Evolutionary conservation across 441 rosid genomes (phyloP), one percentile per base, ranked within the genome.

Genomic region (Arabidopsis lyrata): DNA sequence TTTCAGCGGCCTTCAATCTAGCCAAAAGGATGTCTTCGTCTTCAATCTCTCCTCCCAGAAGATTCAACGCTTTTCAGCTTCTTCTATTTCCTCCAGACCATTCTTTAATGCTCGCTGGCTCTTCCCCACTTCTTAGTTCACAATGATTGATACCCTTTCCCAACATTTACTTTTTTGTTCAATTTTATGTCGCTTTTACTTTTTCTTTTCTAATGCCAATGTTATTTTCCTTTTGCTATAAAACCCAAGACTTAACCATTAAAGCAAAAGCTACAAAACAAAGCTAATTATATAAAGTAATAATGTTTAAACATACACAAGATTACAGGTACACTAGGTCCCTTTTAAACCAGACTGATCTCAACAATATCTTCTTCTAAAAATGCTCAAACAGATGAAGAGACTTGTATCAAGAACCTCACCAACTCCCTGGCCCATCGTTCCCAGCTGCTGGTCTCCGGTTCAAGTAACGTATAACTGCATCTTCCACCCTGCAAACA

Each of bases 401-500:
- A 36, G 66, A 75, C 74, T 75, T 52, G 75, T 7, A 45, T 48
- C 55, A 76, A n/a, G 54, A 7, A 20, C 66, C 65, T 87, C 84
- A 92, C 62, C 84, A 81, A 81, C 89, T 87, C 79, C 93, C 92
- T 42, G 92, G 97, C 62, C 86, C 98, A 76, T 91, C 95, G 72
- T 77, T 85, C 76, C 93, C 97, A 2, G 86, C 82, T 41, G 97
- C 87, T 24, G 98, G 95, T 82, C 86, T 93, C 66, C 99, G 94
- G 74, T 93, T 95, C 83, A 95, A 77, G 74, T 93, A 95, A 1
- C 97, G 92, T 68, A 95, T 87, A 3, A 93, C 97, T 36, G 99
- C 99, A 84, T 95, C 99, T 75, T 95, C 97, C 36, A 90, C 98
- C 99, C 99, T 95, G 85, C 45, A 59, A 20, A 52, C 57, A 66